Conservation (phyloP, 345 rosid genomes). For the Euphorbia lathyris region DNA sequence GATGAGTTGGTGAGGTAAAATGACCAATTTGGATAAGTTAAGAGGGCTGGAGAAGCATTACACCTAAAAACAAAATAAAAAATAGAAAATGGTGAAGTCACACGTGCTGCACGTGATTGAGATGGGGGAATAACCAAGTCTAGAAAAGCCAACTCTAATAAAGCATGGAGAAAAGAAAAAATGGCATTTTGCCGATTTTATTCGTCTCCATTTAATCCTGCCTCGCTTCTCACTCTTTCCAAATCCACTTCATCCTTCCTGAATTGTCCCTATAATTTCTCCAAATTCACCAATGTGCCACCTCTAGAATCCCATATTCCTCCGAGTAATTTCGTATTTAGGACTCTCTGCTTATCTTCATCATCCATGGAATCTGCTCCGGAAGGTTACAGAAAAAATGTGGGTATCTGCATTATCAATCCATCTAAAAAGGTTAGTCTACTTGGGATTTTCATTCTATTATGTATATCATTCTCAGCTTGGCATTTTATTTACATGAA, state of each 20-base stretch:
- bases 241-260: slow-evolving; percentile 20
- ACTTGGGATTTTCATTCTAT: not conserved
- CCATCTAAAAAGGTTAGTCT: slow-evolving; percentile 64
- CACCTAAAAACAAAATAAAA: too few species aligned
- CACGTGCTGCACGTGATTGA: too few species aligned
- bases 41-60: too few species aligned
- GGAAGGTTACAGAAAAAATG: slow-evolving; percentile 83
- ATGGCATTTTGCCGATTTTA: slow-evolving; percentile 44
- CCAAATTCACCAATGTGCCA: slow-evolving; percentile 30
- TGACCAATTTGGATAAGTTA: too few species aligned
- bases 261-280: slow-evolving; percentile 26
- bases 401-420: slow-evolving; percentile 85
- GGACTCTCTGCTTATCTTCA: slow-evolving; percentile 29
- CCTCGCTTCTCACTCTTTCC: slow-evolving; percentile 8
- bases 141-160: too few species aligned
- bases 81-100: too few species aligned
- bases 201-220: not conserved
- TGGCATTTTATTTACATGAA: not conserved
- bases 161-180: too few species aligned
- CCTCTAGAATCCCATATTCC: slow-evolving; percentile 26
- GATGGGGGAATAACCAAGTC: too few species aligned
- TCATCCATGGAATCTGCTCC: slow-evolving; percentile 82
- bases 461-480: not conserved
- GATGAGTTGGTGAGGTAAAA: too few species aligned
- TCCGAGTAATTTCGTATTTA: slow-evolving; percentile 8